phyloP scores from a whole-genome alignment of 2,329 filamentous ascomycete species.

The Ascochyta clinopodiicola region DNA sequence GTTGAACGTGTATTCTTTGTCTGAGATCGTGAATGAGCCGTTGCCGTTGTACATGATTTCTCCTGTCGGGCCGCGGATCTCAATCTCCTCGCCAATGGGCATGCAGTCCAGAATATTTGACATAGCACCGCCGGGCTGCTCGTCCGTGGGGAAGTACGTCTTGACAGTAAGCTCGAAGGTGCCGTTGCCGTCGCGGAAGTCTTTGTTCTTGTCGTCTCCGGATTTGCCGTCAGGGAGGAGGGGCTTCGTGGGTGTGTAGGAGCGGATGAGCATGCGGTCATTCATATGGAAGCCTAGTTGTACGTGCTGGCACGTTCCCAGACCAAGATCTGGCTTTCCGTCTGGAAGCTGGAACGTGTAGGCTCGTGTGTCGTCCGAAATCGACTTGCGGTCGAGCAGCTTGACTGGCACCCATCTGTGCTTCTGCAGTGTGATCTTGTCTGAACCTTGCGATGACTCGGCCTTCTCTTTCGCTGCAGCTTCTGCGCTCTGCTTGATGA shows the following conservation, averaged over 20 bases:
- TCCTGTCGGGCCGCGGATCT: constrained; percentile 60
- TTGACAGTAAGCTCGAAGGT: constrained; percentile 48
- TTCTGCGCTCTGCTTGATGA: constrained; percentile 55
- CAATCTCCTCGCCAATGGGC: constrained; percentile 56
- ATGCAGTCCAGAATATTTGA: constrained; percentile 61
- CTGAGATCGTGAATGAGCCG: constrained; percentile 56
- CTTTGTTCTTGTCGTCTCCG: not conserved
- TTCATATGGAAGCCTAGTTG: constrained; percentile 61
- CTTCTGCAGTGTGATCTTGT: constrained; percentile 50
- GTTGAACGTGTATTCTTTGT: constrained; percentile 51
- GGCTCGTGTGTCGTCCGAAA: constrained; percentile 54
- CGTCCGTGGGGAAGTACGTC: constrained; percentile 57
- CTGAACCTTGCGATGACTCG: constrained; percentile 30
- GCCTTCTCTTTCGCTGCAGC: constrained; percentile 49
- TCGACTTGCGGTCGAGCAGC: constrained; percentile 45
- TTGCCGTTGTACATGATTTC: constrained; percentile 58
- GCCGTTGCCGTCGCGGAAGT: constrained; percentile 20
- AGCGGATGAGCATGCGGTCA: constrained; percentile 59
- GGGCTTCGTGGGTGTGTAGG: constrained; percentile 60
- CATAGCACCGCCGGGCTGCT: constrained; percentile 61
- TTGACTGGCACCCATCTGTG: constrained; percentile 57
- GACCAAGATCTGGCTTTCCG: constrained; percentile 51
- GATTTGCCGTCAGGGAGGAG: constrained; percentile 12
- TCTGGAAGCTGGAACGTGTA: constrained; percentile 58
- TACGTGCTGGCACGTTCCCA: constrained; percentile 61